These are phyloP conservation scores for Exophiala xenobiotica DNA, from an alignment of 2,329 filamentous ascomycete genomes.

Conservation along the genomic window DNA sequence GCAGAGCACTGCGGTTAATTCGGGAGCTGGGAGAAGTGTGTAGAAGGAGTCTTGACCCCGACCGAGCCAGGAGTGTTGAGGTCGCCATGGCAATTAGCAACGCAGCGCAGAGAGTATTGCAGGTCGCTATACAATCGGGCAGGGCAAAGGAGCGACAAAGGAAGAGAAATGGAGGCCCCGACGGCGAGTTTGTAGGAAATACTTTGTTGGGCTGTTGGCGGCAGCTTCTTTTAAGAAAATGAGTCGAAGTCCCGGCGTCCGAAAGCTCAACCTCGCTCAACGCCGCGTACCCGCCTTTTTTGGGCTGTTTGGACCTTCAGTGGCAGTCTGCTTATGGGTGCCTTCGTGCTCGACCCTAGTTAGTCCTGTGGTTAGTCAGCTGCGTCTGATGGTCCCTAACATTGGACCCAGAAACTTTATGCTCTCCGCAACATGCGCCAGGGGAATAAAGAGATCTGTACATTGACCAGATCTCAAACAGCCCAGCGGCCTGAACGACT, in stretches of 20 bases:
- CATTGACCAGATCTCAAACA: slow-evolving; percentile 1
- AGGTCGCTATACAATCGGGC: slow-evolving; percentile 8
- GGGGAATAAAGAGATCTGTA: slow-evolving; percentile 10
- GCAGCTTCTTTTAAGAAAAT: slow-evolving; percentile 21
- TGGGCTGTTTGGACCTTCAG: too few relatives aligned
- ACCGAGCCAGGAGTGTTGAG: slow-evolving; percentile 47
- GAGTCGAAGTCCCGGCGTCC: too few relatives aligned
- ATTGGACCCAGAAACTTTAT: slow-evolving; percentile 1
- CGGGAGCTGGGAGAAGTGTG: slow-evolving; percentile 39
- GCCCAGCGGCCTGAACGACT: slow-evolving; percentile 2
- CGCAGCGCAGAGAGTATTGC: slow-evolving; percentile 7
- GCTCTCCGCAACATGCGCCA: slow-evolving; percentile 5
- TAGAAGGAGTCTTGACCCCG: slow-evolving; percentile 44
- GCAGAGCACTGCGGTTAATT: slow-evolving; percentile 44
- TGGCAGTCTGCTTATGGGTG: neutral
- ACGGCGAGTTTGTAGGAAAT: slow-evolving; percentile 11
- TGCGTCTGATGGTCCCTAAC: neutral
- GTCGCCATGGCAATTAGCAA: slow-evolving; percentile 52
- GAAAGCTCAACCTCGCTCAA: too few relatives aligned
- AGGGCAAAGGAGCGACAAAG: slow-evolving; percentile 27
- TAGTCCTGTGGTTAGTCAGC: neutral
- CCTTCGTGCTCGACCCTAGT: neutral
- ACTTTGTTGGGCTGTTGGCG: slow-evolving; percentile 21
- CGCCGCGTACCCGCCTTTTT: too few relatives aligned
- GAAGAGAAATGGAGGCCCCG: slow-evolving; percentile 13